Percentiles rank a stretch among this genome's conserved stretches.
These are phyloP conservation scores for Pyrenophora teres DNA, from an alignment of 2,329 filamentous ascomycete species.

Conservation along the genomic window DNA sequence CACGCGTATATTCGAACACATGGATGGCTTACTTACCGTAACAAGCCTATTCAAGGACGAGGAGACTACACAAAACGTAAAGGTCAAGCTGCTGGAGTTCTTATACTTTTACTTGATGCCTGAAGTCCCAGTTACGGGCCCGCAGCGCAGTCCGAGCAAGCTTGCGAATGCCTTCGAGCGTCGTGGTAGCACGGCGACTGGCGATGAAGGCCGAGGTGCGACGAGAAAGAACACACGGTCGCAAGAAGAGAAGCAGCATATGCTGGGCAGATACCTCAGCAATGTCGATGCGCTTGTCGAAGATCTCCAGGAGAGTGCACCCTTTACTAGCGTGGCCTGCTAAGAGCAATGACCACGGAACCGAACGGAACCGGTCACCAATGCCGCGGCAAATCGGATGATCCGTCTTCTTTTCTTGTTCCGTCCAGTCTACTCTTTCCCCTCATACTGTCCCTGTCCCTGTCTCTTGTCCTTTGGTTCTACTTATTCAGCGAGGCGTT, in stretches of 20 bases:
- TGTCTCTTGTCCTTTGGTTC: conserved; percentile 17
- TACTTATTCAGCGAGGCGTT: conserved; percentile 36
- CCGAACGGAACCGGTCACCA: not conserved
- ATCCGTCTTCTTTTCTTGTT: conserved; percentile 6
- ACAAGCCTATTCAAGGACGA: conserved; percentile 92
- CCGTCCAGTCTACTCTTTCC: conserved; percentile 19
- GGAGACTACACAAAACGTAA: conserved; percentile 83
- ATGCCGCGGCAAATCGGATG: not conserved
- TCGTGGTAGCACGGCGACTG: conserved; percentile 35
- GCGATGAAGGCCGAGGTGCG: conserved; percentile 36
- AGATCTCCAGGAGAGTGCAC: conserved; percentile 78
- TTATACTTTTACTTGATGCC: conserved; percentile 99
- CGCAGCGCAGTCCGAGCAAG: conserved; percentile 42
- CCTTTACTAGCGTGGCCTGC: conserved; percentile 50
- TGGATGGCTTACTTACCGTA: conserved; percentile 89
- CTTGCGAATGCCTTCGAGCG: conserved; percentile 40
- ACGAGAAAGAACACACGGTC: conserved; percentile 55
- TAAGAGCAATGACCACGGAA: conserved; percentile 11
- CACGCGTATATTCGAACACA: conserved; percentile 86
- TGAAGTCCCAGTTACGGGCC: conserved; percentile 64
- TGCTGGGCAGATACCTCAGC: conserved; percentile 79
- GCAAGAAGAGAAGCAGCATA: conserved; percentile 79
- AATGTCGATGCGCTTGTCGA: conserved; percentile 79
- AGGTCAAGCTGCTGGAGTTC: conserved; percentile 95
- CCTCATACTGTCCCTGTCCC: conserved; percentile 14